phyloP scores from a whole-genome alignment of 106 monocot species.

The Phalaenopsis equestris region DNA sequence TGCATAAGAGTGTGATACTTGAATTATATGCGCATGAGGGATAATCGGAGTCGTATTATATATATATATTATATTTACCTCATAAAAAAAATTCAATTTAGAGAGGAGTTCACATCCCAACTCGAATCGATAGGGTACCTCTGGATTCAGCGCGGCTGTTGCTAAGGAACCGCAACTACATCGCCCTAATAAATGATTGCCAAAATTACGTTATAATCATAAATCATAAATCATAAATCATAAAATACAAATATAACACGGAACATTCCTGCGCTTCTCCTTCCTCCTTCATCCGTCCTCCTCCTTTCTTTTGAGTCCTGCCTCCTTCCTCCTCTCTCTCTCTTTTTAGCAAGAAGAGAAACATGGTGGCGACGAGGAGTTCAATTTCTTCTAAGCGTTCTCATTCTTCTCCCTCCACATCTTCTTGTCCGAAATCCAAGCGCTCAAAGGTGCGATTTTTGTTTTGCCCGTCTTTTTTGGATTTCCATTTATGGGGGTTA shows the following conservation, averaged over 20 bases:
- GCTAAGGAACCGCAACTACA: too few species aligned
- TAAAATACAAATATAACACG: background rate
- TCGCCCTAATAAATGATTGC: too few species aligned
- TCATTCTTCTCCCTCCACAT: background rate
- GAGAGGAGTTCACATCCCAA: too few species aligned
- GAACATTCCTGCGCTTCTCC: background rate
- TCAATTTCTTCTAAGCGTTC: background rate
- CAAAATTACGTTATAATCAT: background rate
- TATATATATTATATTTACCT: too few species aligned
- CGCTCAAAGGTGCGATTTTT: constrained; percentile 5
- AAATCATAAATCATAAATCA: background rate
- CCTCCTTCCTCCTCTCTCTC: background rate
- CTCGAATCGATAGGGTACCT: too few species aligned
- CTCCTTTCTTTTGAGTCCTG: background rate
- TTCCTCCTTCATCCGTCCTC: background rate
- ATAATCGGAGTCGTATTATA: too few species aligned
- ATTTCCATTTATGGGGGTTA: background rate
- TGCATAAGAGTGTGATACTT: too few species aligned
- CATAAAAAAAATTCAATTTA: too few species aligned
- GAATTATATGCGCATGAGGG: too few species aligned
- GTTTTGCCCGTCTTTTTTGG: background rate
- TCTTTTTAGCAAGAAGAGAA: background rate
- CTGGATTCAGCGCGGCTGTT: too few species aligned
- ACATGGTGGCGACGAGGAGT: constrained; percentile 4
- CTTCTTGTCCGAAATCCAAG: background rate